These are phyloP conservation scores for Stevia rebaudiana DNA, from an alignment of 140 eudicot species.

Conservation along the genomic window DNA sequence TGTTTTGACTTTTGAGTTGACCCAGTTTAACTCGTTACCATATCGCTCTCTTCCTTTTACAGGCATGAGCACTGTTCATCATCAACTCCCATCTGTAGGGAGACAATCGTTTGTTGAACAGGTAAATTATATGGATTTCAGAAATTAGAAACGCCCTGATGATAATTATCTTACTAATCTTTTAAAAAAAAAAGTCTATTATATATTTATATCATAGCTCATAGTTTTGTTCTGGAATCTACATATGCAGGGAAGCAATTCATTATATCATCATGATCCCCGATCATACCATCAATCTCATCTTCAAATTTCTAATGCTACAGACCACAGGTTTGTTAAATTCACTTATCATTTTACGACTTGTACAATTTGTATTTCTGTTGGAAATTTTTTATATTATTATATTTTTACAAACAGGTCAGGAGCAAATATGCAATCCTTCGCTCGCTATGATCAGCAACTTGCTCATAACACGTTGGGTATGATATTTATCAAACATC, in stretches of 20 bases:
- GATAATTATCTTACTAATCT: background rate
- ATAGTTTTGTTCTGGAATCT: background rate
- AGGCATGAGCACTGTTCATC: slow-evolving; percentile 22
- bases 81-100: slow-evolving; percentile 30
- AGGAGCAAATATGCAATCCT: slow-evolving; percentile 13
- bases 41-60: background rate
- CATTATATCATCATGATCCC: slow-evolving; percentile 31
- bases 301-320: slow-evolving; percentile 30
- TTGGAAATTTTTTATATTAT: background rate
- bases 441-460: slow-evolving; percentile 31
- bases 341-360: background rate
- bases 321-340: slow-evolving; percentile 38
- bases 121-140: slow-evolving; percentile 31
- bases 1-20: background rate
- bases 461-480: slow-evolving; percentile 28
- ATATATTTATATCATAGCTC: background rate
- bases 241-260: slow-evolving; percentile 39
- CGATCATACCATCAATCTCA: slow-evolving; percentile 35
- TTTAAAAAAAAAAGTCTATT: background rate
- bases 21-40: background rate
- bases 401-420: slow-evolving; percentile 22
- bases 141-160: slow-evolving; percentile 1
- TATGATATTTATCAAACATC: slow-evolving; percentile 17
- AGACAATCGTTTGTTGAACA: slow-evolving; percentile 34
- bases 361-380: slow-evolving; percentile 1